These are phyloP conservation scores for Geranomyces variabilis DNA, from an alignment of 192 early-diverging fungal species.

Conservation along the genomic window DNA sequence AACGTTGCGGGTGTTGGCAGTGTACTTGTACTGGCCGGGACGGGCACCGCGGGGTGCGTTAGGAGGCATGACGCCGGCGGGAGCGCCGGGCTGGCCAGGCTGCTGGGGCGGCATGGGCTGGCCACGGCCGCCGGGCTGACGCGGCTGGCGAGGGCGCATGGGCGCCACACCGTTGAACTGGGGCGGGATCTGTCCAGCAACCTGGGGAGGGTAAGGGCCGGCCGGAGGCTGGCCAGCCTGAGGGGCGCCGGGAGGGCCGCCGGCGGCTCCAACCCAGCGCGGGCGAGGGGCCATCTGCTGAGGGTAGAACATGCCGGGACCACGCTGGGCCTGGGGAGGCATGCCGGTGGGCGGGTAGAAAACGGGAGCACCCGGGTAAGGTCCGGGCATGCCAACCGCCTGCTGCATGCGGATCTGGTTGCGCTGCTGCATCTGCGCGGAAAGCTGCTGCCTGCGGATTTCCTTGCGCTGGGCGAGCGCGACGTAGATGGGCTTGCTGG, in stretches of 20 bases:
- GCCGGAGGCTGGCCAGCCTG: slow-evolving; percentile 37
- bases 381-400: slow-evolving; percentile 53
- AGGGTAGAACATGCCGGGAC: slow-evolving; percentile 45
- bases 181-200: slow-evolving; percentile 31
- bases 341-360: slow-evolving; percentile 61
- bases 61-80: slow-evolving; percentile 40
- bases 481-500: slow-evolving; percentile 96
- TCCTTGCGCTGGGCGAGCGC: slow-evolving; percentile 98
- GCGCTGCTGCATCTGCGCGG: slow-evolving; percentile 93
- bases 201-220: slow-evolving; percentile 36
- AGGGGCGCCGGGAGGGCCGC: slow-evolving; percentile 39
- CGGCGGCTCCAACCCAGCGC: slow-evolving; percentile 45
- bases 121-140: slow-evolving; percentile 27
- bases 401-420: slow-evolving; percentile 82
- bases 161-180: slow-evolving; percentile 51
- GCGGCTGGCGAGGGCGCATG: slow-evolving; percentile 40
- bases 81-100: slow-evolving; percentile 32
- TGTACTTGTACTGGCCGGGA: slow-evolving; percentile 51
- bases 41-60: slow-evolving; percentile 46
- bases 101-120: slow-evolving; percentile 51
- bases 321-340: slow-evolving; percentile 36
- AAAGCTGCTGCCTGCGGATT: slow-evolving; percentile 91
- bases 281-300: slow-evolving; percentile 43
- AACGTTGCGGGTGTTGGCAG: slow-evolving; percentile 52
- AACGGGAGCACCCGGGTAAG: slow-evolving; percentile 61